A percentile compares a stretch with the other conserved stretches of the same genome.
These are phyloP conservation scores for Boletus sensibilis DNA, from an alignment of 768 basidiomycete species.

Conservation along the genomic window DNA sequence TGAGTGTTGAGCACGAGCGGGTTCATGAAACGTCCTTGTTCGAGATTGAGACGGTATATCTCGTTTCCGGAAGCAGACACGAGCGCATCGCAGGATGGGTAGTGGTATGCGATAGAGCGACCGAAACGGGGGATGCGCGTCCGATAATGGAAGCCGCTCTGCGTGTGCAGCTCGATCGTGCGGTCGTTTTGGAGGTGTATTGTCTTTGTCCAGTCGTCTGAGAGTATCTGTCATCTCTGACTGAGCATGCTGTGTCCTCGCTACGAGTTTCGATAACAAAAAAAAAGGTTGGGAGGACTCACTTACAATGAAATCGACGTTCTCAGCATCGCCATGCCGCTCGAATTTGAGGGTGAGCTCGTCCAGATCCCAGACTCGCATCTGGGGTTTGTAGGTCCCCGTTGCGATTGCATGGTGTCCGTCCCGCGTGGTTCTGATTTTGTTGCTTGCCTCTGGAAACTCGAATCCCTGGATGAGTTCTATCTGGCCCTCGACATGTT, in stretches of 20 bases:
- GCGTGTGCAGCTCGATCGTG: constrained; percentile 92
- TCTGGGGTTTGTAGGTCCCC: constrained; percentile 97
- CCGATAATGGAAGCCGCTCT: constrained; percentile 88
- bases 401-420: constrained; percentile 93
- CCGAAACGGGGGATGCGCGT: constrained; percentile 95
- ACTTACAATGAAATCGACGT: constrained; percentile 97
- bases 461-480: constrained; percentile 96
- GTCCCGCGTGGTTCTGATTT: constrained; percentile 86
- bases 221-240: constrained; percentile 63
- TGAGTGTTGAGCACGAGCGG: constrained; percentile 63
- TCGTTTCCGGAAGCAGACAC: constrained; percentile 83
- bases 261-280: neutral
- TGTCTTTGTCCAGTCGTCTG: constrained; percentile 99
- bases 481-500: constrained; percentile 80
- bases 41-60: constrained; percentile 91
- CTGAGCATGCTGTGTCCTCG: neutral
- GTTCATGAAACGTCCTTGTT: constrained; percentile 89
- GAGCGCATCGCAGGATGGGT: constrained; percentile 89
- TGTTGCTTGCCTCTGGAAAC: constrained; percentile 94
- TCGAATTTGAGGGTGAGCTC: constrained; percentile 94
- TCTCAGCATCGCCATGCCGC: constrained; percentile 93
- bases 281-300: constrained; percentile 33
- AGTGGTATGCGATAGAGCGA: constrained; percentile 89
- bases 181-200: constrained; percentile 95
- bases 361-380: constrained; percentile 92